phyloP scores from a whole-genome alignment of 2,329 filamentous ascomycete genomes.

The Alternaria dauci region DNA sequence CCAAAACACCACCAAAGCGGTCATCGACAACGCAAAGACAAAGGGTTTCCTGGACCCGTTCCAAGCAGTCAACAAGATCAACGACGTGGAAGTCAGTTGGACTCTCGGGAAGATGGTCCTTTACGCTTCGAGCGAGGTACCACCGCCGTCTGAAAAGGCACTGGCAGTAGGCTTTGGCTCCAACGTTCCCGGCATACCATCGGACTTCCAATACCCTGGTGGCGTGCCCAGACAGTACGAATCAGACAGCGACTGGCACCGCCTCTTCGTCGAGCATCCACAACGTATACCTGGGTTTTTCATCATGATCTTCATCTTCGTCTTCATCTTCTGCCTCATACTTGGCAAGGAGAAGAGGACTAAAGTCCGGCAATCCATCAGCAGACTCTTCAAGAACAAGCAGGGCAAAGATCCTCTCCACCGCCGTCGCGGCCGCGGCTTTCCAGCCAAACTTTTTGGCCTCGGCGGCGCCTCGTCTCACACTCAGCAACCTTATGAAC shows the following conservation, averaged over 20 bases:
- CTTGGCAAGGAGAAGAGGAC: conserved; percentile 79
- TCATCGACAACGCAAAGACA: conserved; percentile 72
- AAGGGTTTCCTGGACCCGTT: conserved; percentile 85
- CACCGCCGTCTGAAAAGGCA: conserved; percentile 65
- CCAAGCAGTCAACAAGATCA: conserved; percentile 90
- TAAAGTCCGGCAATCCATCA: conserved; percentile 63
- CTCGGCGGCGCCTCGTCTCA: conserved; percentile 44
- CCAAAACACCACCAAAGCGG: conserved; percentile 76
- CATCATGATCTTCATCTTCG: conserved; percentile 77
- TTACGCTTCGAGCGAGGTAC: conserved; percentile 89
- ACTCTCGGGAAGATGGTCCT: conserved; percentile 96
- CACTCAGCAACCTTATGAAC: conserved; percentile 70
- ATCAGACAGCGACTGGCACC: conserved; percentile 63
- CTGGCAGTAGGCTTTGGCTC: conserved; percentile 92
- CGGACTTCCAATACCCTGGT: conserved; percentile 85
- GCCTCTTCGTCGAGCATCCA: conserved; percentile 69
- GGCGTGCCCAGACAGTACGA: conserved; percentile 57
- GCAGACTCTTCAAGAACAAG: conserved; percentile 57
- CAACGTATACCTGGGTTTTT: conserved; percentile 77
- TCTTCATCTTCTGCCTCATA: conserved; percentile 75
- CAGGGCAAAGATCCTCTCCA: conserved; percentile 45
- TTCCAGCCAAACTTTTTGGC: conserved; percentile 69
- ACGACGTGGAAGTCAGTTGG: conserved; percentile 93
- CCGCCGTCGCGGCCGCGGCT: conserved; percentile 52
- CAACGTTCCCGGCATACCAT: conserved; percentile 73